Evolutionary conservation across 1,139 yeast genomes (phyloP), one percentile per base, ranked within the genome.

Genomic region (Nematodospora anomalae): DNA sequence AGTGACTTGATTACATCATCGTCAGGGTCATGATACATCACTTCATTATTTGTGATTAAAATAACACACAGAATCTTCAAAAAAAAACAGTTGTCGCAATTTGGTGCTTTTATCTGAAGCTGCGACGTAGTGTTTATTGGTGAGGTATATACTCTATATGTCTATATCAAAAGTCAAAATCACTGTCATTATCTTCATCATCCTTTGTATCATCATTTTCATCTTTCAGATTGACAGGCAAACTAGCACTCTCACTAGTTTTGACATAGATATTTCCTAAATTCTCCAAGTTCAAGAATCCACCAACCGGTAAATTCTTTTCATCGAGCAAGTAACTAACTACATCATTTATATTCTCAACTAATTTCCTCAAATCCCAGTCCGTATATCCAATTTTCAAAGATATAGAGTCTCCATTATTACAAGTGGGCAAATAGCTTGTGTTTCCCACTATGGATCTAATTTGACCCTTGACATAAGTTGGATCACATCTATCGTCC

Each of bases 221-320:
- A 10, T 35, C 20, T 27, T 28, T 32, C 28, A 46, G 45, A 46
- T 47, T 47, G 24, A 71, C 56, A 1, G 75, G 75, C 50, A 83
- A 62, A 60, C 86, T 79, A 18, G 71, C 67, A 60, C 88, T 80
- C 30, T 79, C 81, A 37, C 74, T 70, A 0, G 87, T 79, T 57
- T 82, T 82, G 16, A 83, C 64, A 49, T 76, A 76, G 13, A 79
- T 58, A 27, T 79, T 76, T 8, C 64, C 67, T 18, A 83, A 57
- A 38, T 71, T 68, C 21, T 56, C 54, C 27, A 64, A 55, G 35
- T 62, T 62, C 30, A 81, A 57, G 10, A 77, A 51, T 1, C 88
- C 88, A 1, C 87, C 87, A 29, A 77, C 71, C 0, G 85, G 84
- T 42, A 55, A 63, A 46, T 62, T 64, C 38, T 71, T 66, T 6